Evolutionary conservation across 495 filamentous ascomycete genomes (phyloP).

Genomic region (Trichodelitschia bisporula): DNA sequence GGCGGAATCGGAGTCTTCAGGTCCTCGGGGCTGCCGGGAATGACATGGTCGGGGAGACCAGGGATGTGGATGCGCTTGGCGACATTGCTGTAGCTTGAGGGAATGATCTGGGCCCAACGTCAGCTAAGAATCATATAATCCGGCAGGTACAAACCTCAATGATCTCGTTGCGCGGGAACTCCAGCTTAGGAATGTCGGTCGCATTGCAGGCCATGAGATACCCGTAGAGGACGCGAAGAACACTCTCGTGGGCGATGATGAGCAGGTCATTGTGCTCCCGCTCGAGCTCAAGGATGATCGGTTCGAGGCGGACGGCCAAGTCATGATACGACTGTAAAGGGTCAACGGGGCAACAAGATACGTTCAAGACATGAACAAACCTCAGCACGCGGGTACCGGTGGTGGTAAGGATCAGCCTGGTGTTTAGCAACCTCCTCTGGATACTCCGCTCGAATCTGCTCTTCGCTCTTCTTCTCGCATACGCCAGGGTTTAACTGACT

Average conservation of each 20-base stretch:
- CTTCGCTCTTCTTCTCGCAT: constrained; percentile 73
- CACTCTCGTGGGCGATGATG: constrained; percentile 94
- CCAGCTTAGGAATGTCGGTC: constrained; percentile 78
- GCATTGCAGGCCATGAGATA: constrained; percentile 98
- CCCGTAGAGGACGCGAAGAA: constrained; percentile 84
- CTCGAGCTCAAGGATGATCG: constrained; percentile 93
- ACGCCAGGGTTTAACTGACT: constrained; percentile 91
- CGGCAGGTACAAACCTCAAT: constrained; percentile 37
- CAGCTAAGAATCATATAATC: background rate
- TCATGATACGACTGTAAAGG: constrained; percentile 77
- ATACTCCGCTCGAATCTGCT: constrained; percentile 51
- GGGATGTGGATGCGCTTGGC: constrained; percentile 67
- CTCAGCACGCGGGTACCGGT: constrained; percentile 87
- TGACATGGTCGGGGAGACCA: constrained; percentile 30
- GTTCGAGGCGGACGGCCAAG: constrained; percentile 89
- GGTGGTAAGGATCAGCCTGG: constrained; percentile 87
- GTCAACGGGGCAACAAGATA: constrained; percentile 2
- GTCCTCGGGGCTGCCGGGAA: constrained; percentile 59
- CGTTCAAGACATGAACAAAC: constrained; percentile 21
- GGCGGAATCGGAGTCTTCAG: constrained; percentile 58
- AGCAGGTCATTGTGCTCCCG: constrained; percentile 90
- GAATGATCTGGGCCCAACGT: constrained; percentile 43
- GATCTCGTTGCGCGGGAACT: constrained; percentile 90
- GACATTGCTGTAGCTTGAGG: constrained; percentile 89
- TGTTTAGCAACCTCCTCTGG: constrained; percentile 84